Evolutionary conservation across 139 green algal genomes (phyloP), one percentile per base, ranked within the genome.

Genomic region (Mychonastes homosphaera): DNA sequence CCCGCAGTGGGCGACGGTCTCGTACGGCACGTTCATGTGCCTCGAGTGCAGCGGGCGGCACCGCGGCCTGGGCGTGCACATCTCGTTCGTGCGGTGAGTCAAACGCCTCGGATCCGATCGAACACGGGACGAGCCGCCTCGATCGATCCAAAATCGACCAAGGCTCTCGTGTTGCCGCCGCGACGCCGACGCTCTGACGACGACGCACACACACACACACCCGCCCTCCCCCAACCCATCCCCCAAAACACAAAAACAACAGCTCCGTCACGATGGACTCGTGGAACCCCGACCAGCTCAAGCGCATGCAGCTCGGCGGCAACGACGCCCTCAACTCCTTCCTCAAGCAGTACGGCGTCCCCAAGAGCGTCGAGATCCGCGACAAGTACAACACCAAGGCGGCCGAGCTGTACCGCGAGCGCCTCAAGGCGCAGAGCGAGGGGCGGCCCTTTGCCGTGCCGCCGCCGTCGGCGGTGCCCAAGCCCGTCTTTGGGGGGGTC

Each of bases 11-110:
- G 89, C 90, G 6, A 86, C 72, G 1, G 93, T 99, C 1, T 90
- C 76, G 5, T 97, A 98, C 66, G 93, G 93, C 45, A 84, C 85
- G 38, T 99, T 98, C 73, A 91, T 99, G 83, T 99, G 93, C 73
- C 65, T 99, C 30, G 88, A 98, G 59, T 99, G 93, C 78, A 92
- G 78, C 49, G 92, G 93, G 5, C 78, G 85, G 60, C 93, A 99
- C 65, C 71, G 93, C 13, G 85, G 87, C 0, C 76, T 99, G 24
- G 93, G 93, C 35, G 93, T 99, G 38, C 93, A 99, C 67, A 88
- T 98, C 61, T 88, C 72, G 56, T 99, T 98, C 69, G 92, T 99
- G 13, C 81, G 92, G 77, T 95, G 58, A 41, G 67, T n/a, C n/a
- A n/a, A n/a, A n/a, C n/a, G n/a, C 24, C 40, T 19, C 23, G n/a